A percentile compares a stretch with the other conserved stretches of the same genome.
Conservation (phyloP, 2,329 filamentous ascomycete species). For the Calcarisporium arbuscula region DNA sequence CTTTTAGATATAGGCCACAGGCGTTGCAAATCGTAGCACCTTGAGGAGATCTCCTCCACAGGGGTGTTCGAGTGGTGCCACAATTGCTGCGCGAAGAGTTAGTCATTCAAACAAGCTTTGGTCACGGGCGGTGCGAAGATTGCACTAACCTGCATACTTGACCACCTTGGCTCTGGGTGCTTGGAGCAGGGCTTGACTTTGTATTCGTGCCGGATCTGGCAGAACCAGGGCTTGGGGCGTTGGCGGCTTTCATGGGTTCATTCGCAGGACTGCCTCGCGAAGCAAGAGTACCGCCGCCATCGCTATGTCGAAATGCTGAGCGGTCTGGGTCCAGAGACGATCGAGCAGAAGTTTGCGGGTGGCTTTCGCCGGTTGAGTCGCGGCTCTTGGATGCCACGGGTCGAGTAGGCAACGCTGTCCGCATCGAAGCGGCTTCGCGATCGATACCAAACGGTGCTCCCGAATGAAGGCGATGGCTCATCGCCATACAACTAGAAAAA, state of each 20-base stretch:
- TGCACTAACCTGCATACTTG: slow-evolving; percentile 64
- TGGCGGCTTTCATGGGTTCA: slow-evolving; percentile 16
- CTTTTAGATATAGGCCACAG: slow-evolving; percentile 90
- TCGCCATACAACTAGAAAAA: slow-evolving; percentile 13
- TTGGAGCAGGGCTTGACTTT: slow-evolving; percentile 9
- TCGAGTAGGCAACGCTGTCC: slow-evolving; percentile 32
- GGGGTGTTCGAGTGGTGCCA: slow-evolving; percentile 82
- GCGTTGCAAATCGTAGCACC: slow-evolving; percentile 97
- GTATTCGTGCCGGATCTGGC: slow-evolving; percentile 10
- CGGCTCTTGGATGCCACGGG: slow-evolving; percentile 27
- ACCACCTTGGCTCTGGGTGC: slow-evolving; percentile 38
- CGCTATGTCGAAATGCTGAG: slow-evolving; percentile 11
- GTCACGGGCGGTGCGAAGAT: neutral
- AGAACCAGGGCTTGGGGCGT: slow-evolving; percentile 22
- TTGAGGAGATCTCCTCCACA: slow-evolving; percentile 90
- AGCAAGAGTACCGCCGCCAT: slow-evolving; percentile 20
- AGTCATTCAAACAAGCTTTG: slow-evolving; percentile 5
- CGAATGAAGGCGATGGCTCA: slow-evolving; percentile 24
- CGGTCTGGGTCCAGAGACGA: slow-evolving; percentile 17
- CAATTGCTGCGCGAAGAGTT: slow-evolving; percentile 64
- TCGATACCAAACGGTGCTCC: slow-evolving; percentile 19
- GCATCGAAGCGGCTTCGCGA: slow-evolving; percentile 22
- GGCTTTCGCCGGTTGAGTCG: slow-evolving; percentile 11
- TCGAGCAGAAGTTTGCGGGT: slow-evolving; percentile 15
- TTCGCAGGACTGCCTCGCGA: slow-evolving; percentile 18